phyloP scores from a whole-genome alignment of 2,329 filamentous ascomycete species.

The Aspergillus pseudoviridinutans region DNA sequence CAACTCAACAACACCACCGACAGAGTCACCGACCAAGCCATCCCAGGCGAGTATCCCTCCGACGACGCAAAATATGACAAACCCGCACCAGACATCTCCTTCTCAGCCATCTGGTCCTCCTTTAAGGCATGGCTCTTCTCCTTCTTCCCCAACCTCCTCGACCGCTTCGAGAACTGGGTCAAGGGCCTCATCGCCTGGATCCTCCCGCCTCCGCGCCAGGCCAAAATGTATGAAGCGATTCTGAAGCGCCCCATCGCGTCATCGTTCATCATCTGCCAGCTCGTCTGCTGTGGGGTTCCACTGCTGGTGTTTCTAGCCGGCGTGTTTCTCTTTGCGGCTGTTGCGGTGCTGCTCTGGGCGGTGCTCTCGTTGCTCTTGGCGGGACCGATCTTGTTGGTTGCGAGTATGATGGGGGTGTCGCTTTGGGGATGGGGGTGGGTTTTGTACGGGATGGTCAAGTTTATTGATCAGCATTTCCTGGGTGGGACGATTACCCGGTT shows the following conservation, averaged over 20 bases:
- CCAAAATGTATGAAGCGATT: conserved; percentile 25
- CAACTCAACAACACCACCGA: conserved; percentile 14
- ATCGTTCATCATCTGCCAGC: conserved; percentile 30
- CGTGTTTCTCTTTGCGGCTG: conserved; percentile 29
- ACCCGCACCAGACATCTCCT: conserved; percentile 14
- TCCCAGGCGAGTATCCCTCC: conserved; percentile 26
- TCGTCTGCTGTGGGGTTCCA: conserved; percentile 33
- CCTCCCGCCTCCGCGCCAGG: conserved; percentile 25
- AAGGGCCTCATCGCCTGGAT: conserved; percentile 21
- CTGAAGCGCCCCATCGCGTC: conserved; percentile 28
- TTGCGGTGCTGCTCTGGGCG: conserved; percentile 28
- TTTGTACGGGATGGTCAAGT: conserved; percentile 15
- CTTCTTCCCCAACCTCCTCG: conserved; percentile 21
- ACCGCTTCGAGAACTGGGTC: conserved; percentile 24
- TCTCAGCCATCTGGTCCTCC: conserved; percentile 13
- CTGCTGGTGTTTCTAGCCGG: conserved; percentile 30
- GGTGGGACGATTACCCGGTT: background rate
- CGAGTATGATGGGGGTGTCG: conserved; percentile 26
- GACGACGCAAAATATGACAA: conserved; percentile 18
- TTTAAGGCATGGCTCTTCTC: conserved; percentile 15
- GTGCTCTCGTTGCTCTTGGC: conserved; percentile 28
- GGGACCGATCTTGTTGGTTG: conserved; percentile 26
- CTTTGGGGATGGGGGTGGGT: conserved; percentile 30
- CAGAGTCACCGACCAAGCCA: conserved; percentile 13
- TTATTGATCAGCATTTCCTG: background rate